Evolutionary conservation across 2,329 filamentous ascomycete species (phyloP), one percentile per base, ranked within the genome.

Genomic region (Phialophora chinensis): DNA sequence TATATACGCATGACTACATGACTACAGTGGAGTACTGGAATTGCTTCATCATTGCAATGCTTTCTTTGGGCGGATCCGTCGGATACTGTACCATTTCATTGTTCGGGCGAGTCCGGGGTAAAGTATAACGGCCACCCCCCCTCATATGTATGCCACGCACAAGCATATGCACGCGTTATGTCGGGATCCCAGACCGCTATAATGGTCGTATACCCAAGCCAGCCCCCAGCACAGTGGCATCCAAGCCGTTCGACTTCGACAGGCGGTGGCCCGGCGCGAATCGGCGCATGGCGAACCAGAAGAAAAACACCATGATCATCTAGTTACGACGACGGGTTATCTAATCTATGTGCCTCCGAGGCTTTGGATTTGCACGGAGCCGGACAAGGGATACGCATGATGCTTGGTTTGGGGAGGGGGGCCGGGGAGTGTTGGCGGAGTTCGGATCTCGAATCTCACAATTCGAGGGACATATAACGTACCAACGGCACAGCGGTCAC

Each of bases 401-500:
- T 25, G 23, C 23, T 25, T 25, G 23, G 23, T 25, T 25, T 25
- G 23, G 23, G 23, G 23, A 25, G 23, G 23, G 23, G 23, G 23
- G 2, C 23, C 23, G 23, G 23, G 23, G 23, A 25, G 23, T 25
- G 23, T 25, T 25, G 23, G 23, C 23, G 23, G 23, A 25, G 23
- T 25, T 25, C 27, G 27, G 27, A 27, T 12, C 33, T 12, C 33
- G 3, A 8, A 11, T 35, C 10, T 12, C 10, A 35, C 33, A 12
- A 12, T 12, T 35, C 33, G 33, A 35, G 33, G 8, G 33, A 42
- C 4, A 42, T 42, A 42, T 38, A 17, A 42, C 38, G 7, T 44
- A 58, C 53, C 33, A 85, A 78, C 0, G 83, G 80, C 17, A 80
- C 73, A 0, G 79, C 75, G 5, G 77, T 69, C 50, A 85, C 77